Base-by-base conservation (phyloP, 305 asterid species). In the Coffea humblotiana region DNA sequence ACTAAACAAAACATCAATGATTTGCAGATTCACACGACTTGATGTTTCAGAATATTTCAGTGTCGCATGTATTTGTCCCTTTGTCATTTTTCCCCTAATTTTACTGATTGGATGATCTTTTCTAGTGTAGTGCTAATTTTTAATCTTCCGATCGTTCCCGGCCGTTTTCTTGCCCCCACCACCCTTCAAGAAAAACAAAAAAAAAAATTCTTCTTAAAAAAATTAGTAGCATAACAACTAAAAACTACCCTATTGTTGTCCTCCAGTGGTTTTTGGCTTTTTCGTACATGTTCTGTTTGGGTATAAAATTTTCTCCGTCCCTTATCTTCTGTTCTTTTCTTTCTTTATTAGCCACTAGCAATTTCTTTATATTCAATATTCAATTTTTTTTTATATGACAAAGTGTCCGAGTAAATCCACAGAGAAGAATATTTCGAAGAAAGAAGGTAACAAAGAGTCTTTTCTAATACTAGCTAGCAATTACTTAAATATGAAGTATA, bases 81-180 rank as follows among this genome's bases (percentile, higher is more conserved):
- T 72, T 72, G 14, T 6, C 13, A 2, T 52, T 18, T 29, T 0
- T 32, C 47, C 14, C 9, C 60, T 45, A 12, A 14, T 14, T 51
- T 13, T 51, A 12, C 56, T 1, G 58, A 15, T 52, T 15, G 14
- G 8, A 48, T 48, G 52, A 48, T 48, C 13, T 48, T 9, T 9
- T 12, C 9, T 47, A 47, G 13, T 47, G 13, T 47, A 47, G 51
- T 0, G 5, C 43, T 52, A 14, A 52, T 51, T 51, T 51, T 13
- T 37, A 37, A 51, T 51, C 58, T 51, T 51, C 58, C 19, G 13
- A 51, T 16, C 68, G 35, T 47, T 74, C 71, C 78, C 78, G 71
- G 71, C 71, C 78, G 65, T 29, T 4, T 66, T 32, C 12, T 35
- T 35, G 29, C 10, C 25, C 66, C 32, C 6, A 19, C 32, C 32